A percentile compares a stretch with the other conserved stretches of the same genome.
These are phyloP conservation scores for Malassezia nana DNA, from an alignment of 1,284 basidiomycete genomes.

Conservation along the genomic window DNA sequence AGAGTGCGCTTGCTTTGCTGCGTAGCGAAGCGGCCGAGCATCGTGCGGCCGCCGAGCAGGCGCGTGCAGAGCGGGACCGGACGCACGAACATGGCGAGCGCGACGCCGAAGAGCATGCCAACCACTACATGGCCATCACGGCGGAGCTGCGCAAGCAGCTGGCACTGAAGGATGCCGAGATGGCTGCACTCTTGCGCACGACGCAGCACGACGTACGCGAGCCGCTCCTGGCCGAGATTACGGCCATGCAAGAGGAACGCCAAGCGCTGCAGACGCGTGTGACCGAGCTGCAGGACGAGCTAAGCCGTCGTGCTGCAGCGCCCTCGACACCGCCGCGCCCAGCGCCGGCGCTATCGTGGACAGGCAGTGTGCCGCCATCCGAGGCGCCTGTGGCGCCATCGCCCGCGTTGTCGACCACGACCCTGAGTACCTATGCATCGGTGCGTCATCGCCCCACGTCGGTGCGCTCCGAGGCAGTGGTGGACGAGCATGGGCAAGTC, in stretches of 20 bases:
- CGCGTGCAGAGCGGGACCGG: constrained; percentile 18
- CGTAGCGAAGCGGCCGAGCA: constrained; percentile 23
- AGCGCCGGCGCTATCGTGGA: constrained; percentile 7
- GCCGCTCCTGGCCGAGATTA: neutral
- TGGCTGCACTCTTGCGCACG: constrained; percentile 11
- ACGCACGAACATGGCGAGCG: constrained; percentile 21
- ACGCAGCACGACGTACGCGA: constrained; percentile 1
- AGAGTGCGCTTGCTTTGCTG: constrained; percentile 16
- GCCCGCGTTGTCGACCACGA: neutral
- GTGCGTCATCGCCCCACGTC: neutral
- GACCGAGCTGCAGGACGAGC: neutral
- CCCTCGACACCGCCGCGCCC: neutral
- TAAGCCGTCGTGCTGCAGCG: neutral
- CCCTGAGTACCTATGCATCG: neutral
- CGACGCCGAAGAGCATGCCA: constrained; percentile 18
- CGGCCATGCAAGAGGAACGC: neutral
- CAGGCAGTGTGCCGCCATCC: neutral
- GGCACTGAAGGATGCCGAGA: constrained; percentile 18
- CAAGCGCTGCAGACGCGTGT: neutral
- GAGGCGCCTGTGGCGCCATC: constrained; percentile 1
- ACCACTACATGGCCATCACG: constrained; percentile 12
- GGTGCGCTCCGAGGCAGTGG: neutral
- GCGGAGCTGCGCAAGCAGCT: constrained; percentile 22
- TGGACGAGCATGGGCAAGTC: constrained; percentile 5
- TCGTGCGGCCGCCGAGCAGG: constrained; percentile 20